Conservation (phyloP, 2,329 filamentous ascomycete genomes). For the Diplodia mutila region DNA sequence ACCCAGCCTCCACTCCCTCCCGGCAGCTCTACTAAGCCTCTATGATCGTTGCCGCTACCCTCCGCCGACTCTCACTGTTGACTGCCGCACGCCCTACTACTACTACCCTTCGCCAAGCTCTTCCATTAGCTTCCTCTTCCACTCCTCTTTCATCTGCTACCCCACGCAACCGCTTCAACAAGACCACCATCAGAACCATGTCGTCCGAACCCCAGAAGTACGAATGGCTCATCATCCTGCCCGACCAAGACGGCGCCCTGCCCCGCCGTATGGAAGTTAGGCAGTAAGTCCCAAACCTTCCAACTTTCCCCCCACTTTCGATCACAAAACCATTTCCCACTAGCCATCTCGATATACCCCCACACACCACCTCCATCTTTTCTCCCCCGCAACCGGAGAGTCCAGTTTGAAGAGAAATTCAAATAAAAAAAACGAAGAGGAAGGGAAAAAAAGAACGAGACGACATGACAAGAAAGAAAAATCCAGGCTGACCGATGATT, state of each 20-base stretch:
- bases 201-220: slow-evolving; percentile 37
- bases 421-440: background rate
- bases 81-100: background rate
- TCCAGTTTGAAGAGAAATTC: no score
- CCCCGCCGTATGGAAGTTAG: slow-evolving; percentile 50
- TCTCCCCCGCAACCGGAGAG: no score
- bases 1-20: background rate
- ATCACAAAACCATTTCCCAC: background rate
- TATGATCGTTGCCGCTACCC: background rate
- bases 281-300: slow-evolving; percentile 27
- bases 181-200: background rate
- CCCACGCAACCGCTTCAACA: background rate
- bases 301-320: background rate
- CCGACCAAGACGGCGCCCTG: slow-evolving; percentile 49
- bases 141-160: background rate
- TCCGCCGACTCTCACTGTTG: background rate
- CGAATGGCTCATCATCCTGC: slow-evolving; percentile 57
- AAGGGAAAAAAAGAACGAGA: background rate
- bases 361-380: background rate
- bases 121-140: background rate
- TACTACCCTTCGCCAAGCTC: background rate
- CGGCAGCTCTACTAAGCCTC: background rate
- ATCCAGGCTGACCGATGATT: background rate
- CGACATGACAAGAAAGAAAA: background rate
- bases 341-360: no score